Conservation (phyloP, 495 filamentous ascomycete species). For the Diplogelasinospora grovesii region DNA sequence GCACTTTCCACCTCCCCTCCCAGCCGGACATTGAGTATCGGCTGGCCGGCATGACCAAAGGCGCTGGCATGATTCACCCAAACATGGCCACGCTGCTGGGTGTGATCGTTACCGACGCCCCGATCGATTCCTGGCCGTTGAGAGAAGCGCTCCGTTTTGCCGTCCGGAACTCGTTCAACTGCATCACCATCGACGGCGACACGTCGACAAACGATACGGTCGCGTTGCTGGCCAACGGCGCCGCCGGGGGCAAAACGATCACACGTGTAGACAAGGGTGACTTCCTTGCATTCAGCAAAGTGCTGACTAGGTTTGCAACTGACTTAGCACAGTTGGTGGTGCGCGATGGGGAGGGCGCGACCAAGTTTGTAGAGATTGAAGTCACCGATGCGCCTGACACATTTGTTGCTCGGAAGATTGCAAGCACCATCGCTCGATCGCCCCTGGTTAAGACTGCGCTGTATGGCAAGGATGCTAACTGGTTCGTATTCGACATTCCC, state of each 20-base stretch:
- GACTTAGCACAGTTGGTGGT: conserved; percentile 89
- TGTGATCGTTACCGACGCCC: conserved; percentile 88
- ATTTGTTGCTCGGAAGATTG: conserved; percentile 60
- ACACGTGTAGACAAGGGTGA: conserved; percentile 52
- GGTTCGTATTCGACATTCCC: conserved; percentile 34
- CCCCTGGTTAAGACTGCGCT: conserved; percentile 95
- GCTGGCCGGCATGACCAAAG: conserved; percentile 95
- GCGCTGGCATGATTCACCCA: conserved; percentile 98
- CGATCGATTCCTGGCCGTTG: conserved; percentile 63
- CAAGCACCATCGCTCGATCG: conserved; percentile 83
- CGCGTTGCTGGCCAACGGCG: conserved; percentile 88
- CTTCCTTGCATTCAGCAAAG: conserved; percentile 56
- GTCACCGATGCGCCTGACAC: conserved; percentile 66
- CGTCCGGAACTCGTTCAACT: conserved; percentile 85
- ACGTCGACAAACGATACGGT: conserved; percentile 97
- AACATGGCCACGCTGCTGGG: conserved; percentile 98
- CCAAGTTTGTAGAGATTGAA: conserved; percentile 94
- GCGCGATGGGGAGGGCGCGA: conserved; percentile 93
- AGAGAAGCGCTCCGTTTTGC: conserved; percentile 65
- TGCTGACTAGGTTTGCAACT: conserved; percentile 70
- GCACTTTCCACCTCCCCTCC: conserved; percentile 77
- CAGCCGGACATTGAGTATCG: conserved; percentile 67
- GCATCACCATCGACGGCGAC: conserved; percentile 93
- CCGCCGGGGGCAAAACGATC: conserved; percentile 69
- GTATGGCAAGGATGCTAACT: conserved; percentile 96